Percentiles rank a stretch among this genome's conserved stretches.
These are phyloP conservation scores for Oryza rufipogon DNA, from an alignment of 176 grass and related monocot genomes.

Conservation along the genomic window DNA sequence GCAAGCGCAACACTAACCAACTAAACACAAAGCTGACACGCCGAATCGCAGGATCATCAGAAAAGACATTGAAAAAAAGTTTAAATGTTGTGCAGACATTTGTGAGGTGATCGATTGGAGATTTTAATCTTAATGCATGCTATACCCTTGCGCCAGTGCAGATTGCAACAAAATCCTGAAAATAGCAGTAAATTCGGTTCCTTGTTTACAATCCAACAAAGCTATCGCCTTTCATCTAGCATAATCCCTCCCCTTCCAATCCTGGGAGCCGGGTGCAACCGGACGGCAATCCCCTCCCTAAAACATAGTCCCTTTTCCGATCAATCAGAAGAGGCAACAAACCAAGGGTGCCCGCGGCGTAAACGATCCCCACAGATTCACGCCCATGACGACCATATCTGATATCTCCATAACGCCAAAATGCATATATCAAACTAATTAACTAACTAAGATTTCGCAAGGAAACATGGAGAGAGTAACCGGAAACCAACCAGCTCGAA, in stretches of 20 bases:
- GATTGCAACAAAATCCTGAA: background rate
- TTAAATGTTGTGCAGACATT: background rate
- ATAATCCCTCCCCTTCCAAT: background rate
- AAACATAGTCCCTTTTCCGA: background rate
- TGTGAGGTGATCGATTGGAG: background rate
- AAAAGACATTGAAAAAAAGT: conserved; percentile 15
- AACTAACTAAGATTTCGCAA: background rate
- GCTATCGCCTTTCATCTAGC: background rate
- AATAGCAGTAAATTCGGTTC: background rate
- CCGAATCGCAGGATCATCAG: background rate
- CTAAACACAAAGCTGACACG: background rate
- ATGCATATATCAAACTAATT: background rate
- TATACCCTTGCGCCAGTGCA: background rate
- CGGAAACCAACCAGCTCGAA: conserved; percentile 81
- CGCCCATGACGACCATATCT: background rate
- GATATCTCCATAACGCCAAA: background rate
- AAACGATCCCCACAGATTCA: background rate
- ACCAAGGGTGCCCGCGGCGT: background rate
- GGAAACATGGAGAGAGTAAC: background rate
- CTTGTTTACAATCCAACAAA: conserved; percentile 2
- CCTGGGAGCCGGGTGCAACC: background rate
- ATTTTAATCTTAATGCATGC: background rate
- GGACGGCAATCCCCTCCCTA: background rate
- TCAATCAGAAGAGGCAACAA: background rate
- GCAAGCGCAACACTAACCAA: background rate